phyloP scores from a whole-genome alignment of 805 yeast genomes.

The Clavispora santaluciae region DNA sequence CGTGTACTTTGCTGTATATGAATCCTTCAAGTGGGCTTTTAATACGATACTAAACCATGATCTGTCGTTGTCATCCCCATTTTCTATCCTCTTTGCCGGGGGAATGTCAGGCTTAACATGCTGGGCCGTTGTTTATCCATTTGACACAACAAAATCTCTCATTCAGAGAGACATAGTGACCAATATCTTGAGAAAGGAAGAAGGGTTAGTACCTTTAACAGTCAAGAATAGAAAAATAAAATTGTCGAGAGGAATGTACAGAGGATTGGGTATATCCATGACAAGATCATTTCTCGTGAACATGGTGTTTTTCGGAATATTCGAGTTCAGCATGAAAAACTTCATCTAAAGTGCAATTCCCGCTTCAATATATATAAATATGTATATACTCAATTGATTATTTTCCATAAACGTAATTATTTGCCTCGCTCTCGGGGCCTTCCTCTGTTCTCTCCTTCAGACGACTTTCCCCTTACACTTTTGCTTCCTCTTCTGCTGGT shows the following conservation, averaged over 20 bases:
- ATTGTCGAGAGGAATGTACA: slow-evolving; percentile 49
- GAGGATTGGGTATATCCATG: slow-evolving; percentile 74
- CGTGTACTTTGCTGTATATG: slow-evolving; percentile 70
- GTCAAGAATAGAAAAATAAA: slow-evolving; percentile 24
- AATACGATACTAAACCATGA: slow-evolving; percentile 17
- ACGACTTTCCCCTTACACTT: slow-evolving; percentile 3
- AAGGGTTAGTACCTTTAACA: slow-evolving; percentile 43
- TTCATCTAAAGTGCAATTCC: slow-evolving; percentile 30
- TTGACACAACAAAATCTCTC: slow-evolving; percentile 75
- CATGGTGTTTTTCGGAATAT: slow-evolving; percentile 68
- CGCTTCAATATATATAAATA: no score
- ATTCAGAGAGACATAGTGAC: slow-evolving; percentile 71
- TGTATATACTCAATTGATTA: slow-evolving; percentile 10
- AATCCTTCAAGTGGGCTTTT: slow-evolving; percentile 57
- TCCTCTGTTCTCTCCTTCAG: neutral
- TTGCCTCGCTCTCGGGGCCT: slow-evolving; percentile 1
- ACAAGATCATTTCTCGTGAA: slow-evolving; percentile 69
- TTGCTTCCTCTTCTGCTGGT: neutral
- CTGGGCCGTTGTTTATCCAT: slow-evolving; percentile 68
- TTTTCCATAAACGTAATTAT: slow-evolving; percentile 6
- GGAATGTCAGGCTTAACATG: slow-evolving; percentile 71
- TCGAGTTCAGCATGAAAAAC: slow-evolving; percentile 62
- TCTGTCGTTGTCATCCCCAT: slow-evolving; percentile 21
- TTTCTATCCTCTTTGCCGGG: slow-evolving; percentile 52
- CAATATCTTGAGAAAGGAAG: slow-evolving; percentile 51